Evolutionary conservation across 768 basidiomycete species (phyloP), one percentile per base, ranked within the genome.

Genomic region (Macrolepiota dolichaula): DNA sequence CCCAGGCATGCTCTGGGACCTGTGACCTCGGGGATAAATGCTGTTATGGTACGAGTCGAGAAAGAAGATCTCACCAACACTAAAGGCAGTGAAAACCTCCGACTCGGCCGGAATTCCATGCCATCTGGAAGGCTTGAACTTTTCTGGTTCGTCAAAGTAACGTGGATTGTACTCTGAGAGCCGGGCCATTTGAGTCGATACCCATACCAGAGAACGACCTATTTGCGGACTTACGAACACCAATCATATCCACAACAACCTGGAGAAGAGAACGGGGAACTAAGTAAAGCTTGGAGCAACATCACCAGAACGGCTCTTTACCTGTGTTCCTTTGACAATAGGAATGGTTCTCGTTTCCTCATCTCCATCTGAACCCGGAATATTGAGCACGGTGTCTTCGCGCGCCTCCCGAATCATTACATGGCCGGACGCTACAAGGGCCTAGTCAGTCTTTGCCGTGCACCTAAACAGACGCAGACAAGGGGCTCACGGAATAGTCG

Each of bases 1-100:
- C 85, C 85, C 12, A 85, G 70, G 62, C 85, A 87, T 4, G 76
- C 74, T 15, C 84, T 77, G 32, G 83, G 82, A 51, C 81, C 81
- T 78, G 62, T 47, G 17, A 10, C 38, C 54, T 19, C 22, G 38
- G 17, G 19, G 49, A 49, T 40, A 40, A 54, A 25, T n/a, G 38
- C 4, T 9, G 36, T 38, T 22, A 13, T 27, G 6, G 54, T 12
- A 13, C 13, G 27, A 44, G 42, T 32, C 22, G 36, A 40, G 22
- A 19, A 63, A 47, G 54, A 24, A 22, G 51, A 47, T 62, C 69
- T 42, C 37, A 71, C 80, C 81, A 24, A 80, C 66, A 63, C 82
- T 79, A 69, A 83, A 82, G 10, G 78, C 80, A 5, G 78, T 75
- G 62, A 81, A 78, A 0, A 68, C 66, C 47, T 81, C 80, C 0